Base-by-base conservation (phyloP, 1,284 basidiomycete species). In the Cutaneotrichosporon curvatum region DNA sequence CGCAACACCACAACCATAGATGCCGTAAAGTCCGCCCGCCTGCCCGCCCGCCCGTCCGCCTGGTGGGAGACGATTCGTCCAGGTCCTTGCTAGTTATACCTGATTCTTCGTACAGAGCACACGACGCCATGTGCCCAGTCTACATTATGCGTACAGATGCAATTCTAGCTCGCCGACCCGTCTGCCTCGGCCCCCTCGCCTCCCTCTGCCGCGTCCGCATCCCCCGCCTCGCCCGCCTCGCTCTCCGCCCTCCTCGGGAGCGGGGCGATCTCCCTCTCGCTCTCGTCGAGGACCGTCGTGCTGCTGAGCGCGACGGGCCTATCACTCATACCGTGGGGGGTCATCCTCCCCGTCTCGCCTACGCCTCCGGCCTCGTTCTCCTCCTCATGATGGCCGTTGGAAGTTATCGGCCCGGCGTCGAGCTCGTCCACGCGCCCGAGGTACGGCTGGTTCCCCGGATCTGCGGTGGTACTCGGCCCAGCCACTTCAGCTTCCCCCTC, bases 341-440 rank as follows among this genome's bases (percentile, higher is more conserved):
- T 59, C 63, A 72, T 63, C 37, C 60, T 65, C 1, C 70, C 68
- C 10, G 32, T 36, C 42, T 55, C 54, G 20, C 54, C 50, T 3
- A 43, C 30, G 9, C 54, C 50, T 1, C 23, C 25, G 1, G 43
- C 19, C 14, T 37, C 25, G 8, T 37, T 41, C 14, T 28, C 33
- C n/a, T 37, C 45, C 23, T 31, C 47, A 18, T 47, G 40, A 37
- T 34, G 37, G 16, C 46, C 48, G 43, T 52, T 55, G 20, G 56
- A 22, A 7, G 47, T 39, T 19, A 70, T 48, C 4, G 70, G 69
- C 4, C 72, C 72, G 0, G 70, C 66, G 47, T 73, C 72, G 32
- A 73, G 60, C 51, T 73, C 72, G 52, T 73, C 72, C 15, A 73
- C 72, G 48, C 64, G 51, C 18, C 71, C 71, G 1, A 70, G 55